phyloP scores from a whole-genome alignment of 176 grass and related monocot genomes.

The Thalia dealbata region DNA sequence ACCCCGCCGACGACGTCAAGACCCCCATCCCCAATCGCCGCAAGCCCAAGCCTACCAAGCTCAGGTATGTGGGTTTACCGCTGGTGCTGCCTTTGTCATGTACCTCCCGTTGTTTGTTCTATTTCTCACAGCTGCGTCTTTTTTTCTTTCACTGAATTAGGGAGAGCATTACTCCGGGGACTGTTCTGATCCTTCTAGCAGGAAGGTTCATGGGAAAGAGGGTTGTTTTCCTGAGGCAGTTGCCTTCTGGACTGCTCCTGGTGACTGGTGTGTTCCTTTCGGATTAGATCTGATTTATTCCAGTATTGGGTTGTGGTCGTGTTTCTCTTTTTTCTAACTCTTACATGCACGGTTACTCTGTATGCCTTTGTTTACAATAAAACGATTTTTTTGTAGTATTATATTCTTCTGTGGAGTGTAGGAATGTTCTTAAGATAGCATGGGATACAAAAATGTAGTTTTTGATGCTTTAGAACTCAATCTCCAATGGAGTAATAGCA shows the following conservation, averaged over 20 bases:
- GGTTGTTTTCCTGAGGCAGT: slow-evolving; percentile 17
- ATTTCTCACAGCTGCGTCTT: background rate
- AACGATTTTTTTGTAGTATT: background rate
- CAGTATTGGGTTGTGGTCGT: background rate
- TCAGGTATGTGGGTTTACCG: background rate
- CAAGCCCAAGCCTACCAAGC: slow-evolving; percentile 11
- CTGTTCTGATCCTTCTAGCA: slow-evolving; percentile 16
- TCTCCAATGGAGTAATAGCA: no score
- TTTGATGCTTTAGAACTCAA: no score
- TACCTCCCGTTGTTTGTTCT: background rate
- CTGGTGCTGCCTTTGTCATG: background rate
- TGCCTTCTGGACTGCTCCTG: slow-evolving; percentile 7
- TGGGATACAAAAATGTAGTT: no score
- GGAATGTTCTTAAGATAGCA: no score
- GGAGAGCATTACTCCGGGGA: slow-evolving; percentile 10
- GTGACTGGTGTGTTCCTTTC: slow-evolving; percentile 2
- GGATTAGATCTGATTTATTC: background rate
- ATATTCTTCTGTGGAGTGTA: no score
- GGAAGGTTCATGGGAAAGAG: slow-evolving; percentile 18
- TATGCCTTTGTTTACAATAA: background rate
- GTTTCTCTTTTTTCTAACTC: background rate
- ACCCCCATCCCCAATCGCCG: slow-evolving; percentile 6
- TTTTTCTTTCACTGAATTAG: background rate
- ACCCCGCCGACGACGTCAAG: slow-evolving; percentile 13
- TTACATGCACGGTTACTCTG: background rate